These are phyloP conservation scores for Populus simonii DNA, from an alignment of 345 rosid genomes.

Conservation along the genomic window DNA sequence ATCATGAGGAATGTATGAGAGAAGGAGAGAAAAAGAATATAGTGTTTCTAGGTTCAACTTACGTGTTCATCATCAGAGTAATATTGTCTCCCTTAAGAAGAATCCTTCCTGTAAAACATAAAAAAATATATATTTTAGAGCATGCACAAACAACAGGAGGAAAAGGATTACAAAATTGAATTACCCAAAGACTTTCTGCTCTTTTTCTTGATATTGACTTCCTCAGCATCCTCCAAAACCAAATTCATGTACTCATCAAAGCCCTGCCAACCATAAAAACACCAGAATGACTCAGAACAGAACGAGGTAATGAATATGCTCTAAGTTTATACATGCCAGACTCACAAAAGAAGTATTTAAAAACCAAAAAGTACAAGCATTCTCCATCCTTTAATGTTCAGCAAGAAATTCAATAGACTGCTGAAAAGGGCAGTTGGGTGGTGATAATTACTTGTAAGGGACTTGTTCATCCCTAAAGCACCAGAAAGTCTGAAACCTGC, in stretches of 20 bases:
- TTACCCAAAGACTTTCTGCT: slow-evolving; percentile 77
- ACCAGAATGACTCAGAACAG: neutral
- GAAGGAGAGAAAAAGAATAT: neutral
- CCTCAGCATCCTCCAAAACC: slow-evolving; percentile 95
- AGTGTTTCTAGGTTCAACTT: slow-evolving; percentile 21
- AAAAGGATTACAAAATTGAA: neutral
- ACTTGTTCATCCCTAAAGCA: slow-evolving; percentile 13
- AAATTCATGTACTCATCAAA: slow-evolving; percentile 98
- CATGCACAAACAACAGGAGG: neutral
- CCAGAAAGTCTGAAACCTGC: neutral
- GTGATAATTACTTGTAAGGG: neutral
- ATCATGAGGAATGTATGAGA: neutral
- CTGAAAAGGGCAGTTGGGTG: neutral
- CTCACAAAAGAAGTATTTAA: neutral
- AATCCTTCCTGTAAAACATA: slow-evolving; percentile 68
- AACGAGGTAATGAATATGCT: neutral
- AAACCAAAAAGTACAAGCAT: neutral
- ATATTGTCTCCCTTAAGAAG: slow-evolving; percentile 91
- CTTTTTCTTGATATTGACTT: slow-evolving; percentile 83
- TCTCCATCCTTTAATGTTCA: neutral
- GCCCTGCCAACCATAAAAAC: slow-evolving; percentile 46
- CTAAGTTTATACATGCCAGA: neutral
- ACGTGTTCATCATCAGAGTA: slow-evolving; percentile 92
- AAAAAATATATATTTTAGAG: slow-evolving; percentile 2
- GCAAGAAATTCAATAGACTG: slow-evolving; percentile 1